Conservation (phyloP, 176 grass and related monocot species). For the Musa beccarii region DNA sequence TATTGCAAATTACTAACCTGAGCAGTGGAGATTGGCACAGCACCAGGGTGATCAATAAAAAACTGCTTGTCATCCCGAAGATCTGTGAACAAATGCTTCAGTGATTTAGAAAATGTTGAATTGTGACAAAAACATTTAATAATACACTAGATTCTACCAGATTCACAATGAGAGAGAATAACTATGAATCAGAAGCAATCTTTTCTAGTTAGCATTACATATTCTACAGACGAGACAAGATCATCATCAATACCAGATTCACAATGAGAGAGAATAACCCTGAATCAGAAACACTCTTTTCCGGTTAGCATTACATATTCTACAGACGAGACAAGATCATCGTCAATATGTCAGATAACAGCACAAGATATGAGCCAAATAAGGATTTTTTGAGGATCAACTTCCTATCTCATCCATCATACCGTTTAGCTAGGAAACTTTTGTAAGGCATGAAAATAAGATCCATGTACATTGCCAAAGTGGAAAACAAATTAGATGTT, state of each 20-base stretch:
- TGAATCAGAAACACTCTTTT: background rate
- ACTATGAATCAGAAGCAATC: background rate
- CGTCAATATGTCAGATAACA: too few relatives aligned
- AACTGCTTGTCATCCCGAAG: slow-evolving; percentile 30
- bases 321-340: too few relatives aligned
- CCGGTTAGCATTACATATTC: too few relatives aligned
- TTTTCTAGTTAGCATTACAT: background rate
- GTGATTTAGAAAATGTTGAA: background rate
- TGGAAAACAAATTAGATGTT: too few relatives aligned
- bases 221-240: too few relatives aligned
- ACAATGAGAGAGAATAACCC: background rate
- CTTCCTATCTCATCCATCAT: too few relatives aligned
- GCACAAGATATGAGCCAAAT: too few relatives aligned
- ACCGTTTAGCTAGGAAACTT: too few relatives aligned
- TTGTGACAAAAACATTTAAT: background rate
- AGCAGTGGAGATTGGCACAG: slow-evolving; percentile 21
- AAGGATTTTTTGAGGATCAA: too few relatives aligned
- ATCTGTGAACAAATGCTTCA: slow-evolving; percentile 15
- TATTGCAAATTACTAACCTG: slow-evolving; percentile 19
- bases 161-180: background rate
- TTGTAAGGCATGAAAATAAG: too few relatives aligned
- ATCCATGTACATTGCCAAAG: too few relatives aligned
- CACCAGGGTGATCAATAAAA: slow-evolving; percentile 27
- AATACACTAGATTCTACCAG: background rate
- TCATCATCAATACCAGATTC: background rate